Conservation (phyloP, 768 basidiomycete genomes). For the Trametes villosa region DNA sequence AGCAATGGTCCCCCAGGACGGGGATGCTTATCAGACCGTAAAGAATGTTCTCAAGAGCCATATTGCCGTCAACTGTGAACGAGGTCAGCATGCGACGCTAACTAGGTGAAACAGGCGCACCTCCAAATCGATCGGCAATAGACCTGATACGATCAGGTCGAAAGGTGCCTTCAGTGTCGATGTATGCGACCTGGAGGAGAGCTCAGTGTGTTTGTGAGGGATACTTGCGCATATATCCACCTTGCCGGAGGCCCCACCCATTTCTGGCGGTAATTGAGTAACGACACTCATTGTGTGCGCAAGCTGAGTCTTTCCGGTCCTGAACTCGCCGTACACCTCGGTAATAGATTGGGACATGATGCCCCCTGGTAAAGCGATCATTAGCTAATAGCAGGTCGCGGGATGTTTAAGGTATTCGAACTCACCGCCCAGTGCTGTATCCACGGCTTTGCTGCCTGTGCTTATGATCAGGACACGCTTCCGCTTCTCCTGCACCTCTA, state of each 20-base stretch:
- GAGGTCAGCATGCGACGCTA: neutral
- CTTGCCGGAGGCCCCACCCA: slow-evolving; percentile 92
- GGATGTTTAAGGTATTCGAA: neutral
- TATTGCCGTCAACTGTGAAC: slow-evolving; percentile 72
- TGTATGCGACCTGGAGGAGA: slow-evolving; percentile 74
- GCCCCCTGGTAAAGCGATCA: slow-evolving; percentile 58
- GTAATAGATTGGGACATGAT: slow-evolving; percentile 93
- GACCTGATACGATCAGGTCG: slow-evolving; percentile 90
- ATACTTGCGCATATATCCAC: slow-evolving; percentile 38
- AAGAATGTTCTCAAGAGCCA: slow-evolving; percentile 89
- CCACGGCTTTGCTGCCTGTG: slow-evolving; percentile 92
- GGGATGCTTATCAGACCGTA: slow-evolving; percentile 57
- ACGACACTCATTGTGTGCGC: slow-evolving; percentile 95
- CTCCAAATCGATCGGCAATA: slow-evolving; percentile 89
- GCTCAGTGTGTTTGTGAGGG: neutral
- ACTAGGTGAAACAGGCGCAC: neutral
- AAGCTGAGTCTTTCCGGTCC: slow-evolving; percentile 95
- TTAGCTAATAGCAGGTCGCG: too few species aligned
- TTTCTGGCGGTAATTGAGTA: slow-evolving; percentile 84
- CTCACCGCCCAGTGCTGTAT: slow-evolving; percentile 84
- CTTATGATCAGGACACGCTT: slow-evolving; percentile 83
- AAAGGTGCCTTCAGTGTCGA: slow-evolving; percentile 95
- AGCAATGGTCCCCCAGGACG: too few species aligned
- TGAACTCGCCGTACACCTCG: slow-evolving; percentile 96
- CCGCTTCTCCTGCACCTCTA: slow-evolving; percentile 87